These are phyloP conservation scores for Phaffomyces opuntiae DNA, from an alignment of 805 yeast genomes.

Conservation along the genomic window DNA sequence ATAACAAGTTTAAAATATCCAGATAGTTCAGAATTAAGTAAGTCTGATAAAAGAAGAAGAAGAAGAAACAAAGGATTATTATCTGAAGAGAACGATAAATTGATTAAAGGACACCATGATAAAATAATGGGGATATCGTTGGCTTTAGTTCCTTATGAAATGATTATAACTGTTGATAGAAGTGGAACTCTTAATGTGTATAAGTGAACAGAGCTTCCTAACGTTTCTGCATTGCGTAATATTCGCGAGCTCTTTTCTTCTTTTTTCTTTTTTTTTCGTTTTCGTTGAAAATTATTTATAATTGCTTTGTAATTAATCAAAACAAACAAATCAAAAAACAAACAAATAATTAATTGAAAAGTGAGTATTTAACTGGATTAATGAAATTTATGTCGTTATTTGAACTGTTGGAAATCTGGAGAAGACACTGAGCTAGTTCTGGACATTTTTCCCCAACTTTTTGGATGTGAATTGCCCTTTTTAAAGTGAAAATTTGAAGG, in stretches of 20 bases:
- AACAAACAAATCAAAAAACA: conserved; percentile 1
- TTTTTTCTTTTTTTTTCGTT: no score
- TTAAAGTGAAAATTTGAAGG: neutral
- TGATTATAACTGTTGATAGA: conserved; percentile 62
- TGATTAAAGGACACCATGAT: conserved; percentile 43
- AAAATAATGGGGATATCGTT: conserved; percentile 41
- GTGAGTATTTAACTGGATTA: neutral
- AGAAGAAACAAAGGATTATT: conserved; percentile 29
- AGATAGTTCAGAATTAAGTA: conserved; percentile 7
- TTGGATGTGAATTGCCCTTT: neutral
- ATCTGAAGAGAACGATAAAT: conserved; percentile 36
- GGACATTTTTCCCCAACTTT: neutral
- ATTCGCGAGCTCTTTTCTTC: neutral
- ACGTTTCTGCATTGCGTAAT: neutral
- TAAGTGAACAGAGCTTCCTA: conserved; percentile 16
- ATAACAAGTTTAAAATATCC: conserved; percentile 33
- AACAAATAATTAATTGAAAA: neutral
- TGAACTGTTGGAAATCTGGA: neutral
- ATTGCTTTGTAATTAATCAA: conserved; percentile 6
- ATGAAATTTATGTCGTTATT: neutral
- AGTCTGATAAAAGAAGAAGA: conserved; percentile 12
- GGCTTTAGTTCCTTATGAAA: conserved; percentile 43
- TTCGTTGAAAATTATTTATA: neutral
- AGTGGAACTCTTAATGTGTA: conserved; percentile 60
- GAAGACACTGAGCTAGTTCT: no score